Conservation (phyloP, 331 rosid genomes). For the Prunus yedoensis region DNA sequence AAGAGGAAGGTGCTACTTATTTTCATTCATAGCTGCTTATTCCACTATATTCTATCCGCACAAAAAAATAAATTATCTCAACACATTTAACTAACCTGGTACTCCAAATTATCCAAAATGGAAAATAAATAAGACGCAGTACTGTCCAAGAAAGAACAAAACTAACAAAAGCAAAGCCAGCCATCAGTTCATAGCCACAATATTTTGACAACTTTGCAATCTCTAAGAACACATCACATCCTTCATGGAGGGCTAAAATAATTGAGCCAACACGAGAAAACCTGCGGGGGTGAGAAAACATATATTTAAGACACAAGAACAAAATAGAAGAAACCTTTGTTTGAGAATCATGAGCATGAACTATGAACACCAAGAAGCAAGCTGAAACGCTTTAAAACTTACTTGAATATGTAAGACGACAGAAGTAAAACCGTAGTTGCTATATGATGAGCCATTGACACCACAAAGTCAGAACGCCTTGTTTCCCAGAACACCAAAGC, state of each 20-base stretch:
- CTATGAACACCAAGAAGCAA: constrained; percentile 11
- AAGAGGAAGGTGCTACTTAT: neutral
- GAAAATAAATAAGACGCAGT: constrained; percentile 73
- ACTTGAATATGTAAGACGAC: constrained; percentile 71
- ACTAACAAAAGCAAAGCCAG: constrained; percentile 60
- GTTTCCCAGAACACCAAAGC: constrained; percentile 98
- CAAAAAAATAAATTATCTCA: neutral
- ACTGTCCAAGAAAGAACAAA: constrained; percentile 76
- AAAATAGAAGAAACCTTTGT: neutral
- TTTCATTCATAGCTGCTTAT: neutral
- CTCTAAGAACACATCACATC: constrained; percentile 81
- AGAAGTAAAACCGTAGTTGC: constrained; percentile 64
- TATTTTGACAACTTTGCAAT: constrained; percentile 89
- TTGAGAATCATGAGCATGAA: neutral
- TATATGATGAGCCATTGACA: constrained; percentile 90
- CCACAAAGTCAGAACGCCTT: constrained; percentile 86
- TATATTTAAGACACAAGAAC: constrained; percentile 1
- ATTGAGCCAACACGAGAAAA: constrained; percentile 88
- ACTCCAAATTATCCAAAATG: constrained; percentile 91
- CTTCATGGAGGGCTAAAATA: constrained; percentile 92
- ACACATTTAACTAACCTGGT: constrained; percentile 64
- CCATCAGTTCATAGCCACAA: constrained; percentile 63
- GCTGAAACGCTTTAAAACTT: constrained; percentile 9
- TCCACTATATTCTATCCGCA: neutral
- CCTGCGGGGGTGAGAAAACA: constrained; percentile 41